These are phyloP conservation scores for Tuber magnatum DNA, from an alignment of 495 filamentous ascomycete genomes.

Conservation along the genomic window DNA sequence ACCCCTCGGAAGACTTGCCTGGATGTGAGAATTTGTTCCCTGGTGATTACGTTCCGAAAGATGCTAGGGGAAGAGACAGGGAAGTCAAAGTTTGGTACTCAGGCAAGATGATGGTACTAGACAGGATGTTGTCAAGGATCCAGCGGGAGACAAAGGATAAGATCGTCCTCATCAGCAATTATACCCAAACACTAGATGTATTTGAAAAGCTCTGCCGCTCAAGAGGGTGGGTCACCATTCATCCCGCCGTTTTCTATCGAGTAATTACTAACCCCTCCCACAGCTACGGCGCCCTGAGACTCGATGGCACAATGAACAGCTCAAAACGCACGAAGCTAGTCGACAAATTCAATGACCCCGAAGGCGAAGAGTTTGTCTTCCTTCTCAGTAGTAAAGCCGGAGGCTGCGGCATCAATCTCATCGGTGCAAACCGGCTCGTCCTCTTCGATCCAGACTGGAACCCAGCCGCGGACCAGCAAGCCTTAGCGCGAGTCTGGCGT, in stretches of 20 bases:
- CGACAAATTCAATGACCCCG: constrained; percentile 95
- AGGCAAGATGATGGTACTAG: constrained; percentile 96
- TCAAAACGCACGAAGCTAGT: constrained; percentile 95
- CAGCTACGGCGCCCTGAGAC: constrained; percentile 74
- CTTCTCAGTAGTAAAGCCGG: constrained; percentile 93
- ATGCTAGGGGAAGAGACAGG: constrained; percentile 68
- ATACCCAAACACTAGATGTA: constrained; percentile 91
- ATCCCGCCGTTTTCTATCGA: neutral
- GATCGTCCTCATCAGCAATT: constrained; percentile 98
- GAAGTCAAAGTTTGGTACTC: constrained; percentile 95
- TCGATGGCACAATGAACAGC: constrained; percentile 96
- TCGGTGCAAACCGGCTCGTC: constrained; percentile 92
- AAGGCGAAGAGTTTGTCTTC: constrained; percentile 87
- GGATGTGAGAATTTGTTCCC: constrained; percentile 79
- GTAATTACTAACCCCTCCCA: neutral
- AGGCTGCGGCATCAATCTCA: constrained; percentile 93
- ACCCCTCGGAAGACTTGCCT: constrained; percentile 74
- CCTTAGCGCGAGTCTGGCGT: constrained; percentile 93
- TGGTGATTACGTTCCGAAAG: constrained; percentile 81
- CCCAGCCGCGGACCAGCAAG: constrained; percentile 95
- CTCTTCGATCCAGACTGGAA: constrained; percentile 99
- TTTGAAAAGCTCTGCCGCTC: constrained; percentile 86
- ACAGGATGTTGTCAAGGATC: constrained; percentile 96
- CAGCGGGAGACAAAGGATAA: constrained; percentile 97
- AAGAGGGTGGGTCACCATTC: constrained; percentile 41